phyloP scores from a whole-genome alignment of 2,329 filamentous ascomycete species.

The Aphanoascus verrucosus region DNA sequence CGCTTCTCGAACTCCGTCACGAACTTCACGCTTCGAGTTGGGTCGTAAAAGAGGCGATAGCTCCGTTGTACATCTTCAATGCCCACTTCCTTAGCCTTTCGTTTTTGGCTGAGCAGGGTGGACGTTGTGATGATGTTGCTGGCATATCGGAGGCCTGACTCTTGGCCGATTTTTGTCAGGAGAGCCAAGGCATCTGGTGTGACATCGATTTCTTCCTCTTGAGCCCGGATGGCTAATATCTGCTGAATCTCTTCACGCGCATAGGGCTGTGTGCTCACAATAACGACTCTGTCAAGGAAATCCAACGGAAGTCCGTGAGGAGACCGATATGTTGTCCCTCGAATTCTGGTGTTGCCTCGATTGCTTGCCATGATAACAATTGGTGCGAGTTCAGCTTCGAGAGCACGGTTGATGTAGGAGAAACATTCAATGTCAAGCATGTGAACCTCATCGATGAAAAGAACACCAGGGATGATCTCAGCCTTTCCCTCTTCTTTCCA shows the following conservation, averaged over 20 bases:
- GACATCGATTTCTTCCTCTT: constrained; percentile 91
- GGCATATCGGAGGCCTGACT: constrained; percentile 87
- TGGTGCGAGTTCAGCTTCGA: constrained; percentile 88
- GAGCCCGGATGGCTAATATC: constrained; percentile 82
- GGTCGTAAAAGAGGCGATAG: constrained; percentile 90
- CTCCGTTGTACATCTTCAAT: constrained; percentile 86
- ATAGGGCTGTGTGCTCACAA: constrained; percentile 88
- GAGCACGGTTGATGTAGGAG: constrained; percentile 92
- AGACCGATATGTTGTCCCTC: constrained; percentile 84
- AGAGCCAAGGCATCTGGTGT: constrained; percentile 82
- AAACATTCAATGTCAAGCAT: constrained; percentile 99
- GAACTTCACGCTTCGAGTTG: constrained; percentile 76
- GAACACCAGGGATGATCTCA: constrained; percentile 88
- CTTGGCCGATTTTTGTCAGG: constrained; percentile 88
- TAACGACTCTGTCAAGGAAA: constrained; percentile 90
- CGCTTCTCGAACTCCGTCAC: constrained; percentile 83
- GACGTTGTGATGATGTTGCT: constrained; percentile 96
- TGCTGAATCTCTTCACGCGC: constrained; percentile 73
- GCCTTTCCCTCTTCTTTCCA: constrained; percentile 99
- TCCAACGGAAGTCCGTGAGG: constrained; percentile 91
- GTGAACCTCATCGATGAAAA: constrained; percentile 98
- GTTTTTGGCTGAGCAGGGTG: constrained; percentile 75
- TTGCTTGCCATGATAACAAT: constrained; percentile 99
- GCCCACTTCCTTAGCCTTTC: constrained; percentile 69
- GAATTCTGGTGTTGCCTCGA: constrained; percentile 78